Conservation (phyloP, 495 filamentous ascomycete genomes). For the Penicillium nucicola region DNA sequence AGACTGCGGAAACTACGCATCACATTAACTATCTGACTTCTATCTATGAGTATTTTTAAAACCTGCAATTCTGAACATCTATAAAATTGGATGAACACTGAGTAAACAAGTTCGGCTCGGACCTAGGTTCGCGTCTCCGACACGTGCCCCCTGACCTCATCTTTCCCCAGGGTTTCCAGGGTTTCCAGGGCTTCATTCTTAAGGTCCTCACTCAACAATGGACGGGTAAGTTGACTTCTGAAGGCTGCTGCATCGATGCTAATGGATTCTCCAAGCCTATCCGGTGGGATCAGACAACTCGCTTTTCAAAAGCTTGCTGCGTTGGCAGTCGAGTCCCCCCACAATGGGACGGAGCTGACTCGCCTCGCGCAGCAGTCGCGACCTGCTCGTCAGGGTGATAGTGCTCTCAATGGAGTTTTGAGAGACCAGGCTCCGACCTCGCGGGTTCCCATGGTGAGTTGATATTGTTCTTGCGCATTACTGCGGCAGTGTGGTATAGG, state of each 20-base stretch:
- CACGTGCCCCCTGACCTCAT: constrained; percentile 17
- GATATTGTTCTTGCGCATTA: background rate
- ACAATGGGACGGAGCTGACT: constrained; percentile 60
- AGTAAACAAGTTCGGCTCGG: background rate
- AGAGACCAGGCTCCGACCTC: constrained; percentile 40
- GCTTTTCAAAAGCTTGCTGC: constrained; percentile 72
- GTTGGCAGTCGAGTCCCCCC: constrained; percentile 51
- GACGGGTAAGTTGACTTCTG: constrained; percentile 17
- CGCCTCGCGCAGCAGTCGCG: constrained; percentile 58
- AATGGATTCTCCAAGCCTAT: constrained; percentile 23
- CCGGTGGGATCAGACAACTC: constrained; percentile 51
- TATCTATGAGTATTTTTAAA: background rate
- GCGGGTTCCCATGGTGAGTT: constrained; percentile 50
- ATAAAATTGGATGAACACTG: no score
- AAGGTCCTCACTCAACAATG: constrained; percentile 10
- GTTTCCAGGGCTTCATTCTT: background rate
- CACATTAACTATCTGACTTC: background rate
- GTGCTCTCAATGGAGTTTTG: constrained; percentile 35
- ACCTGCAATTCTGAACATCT: background rate
- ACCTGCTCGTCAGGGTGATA: constrained; percentile 27
- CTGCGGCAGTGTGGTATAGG: background rate
- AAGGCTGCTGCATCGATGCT: background rate
- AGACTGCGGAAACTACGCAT: background rate
- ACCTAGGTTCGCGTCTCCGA: constrained; percentile 15
- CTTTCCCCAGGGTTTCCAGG: constrained; percentile 4